Evolutionary conservation across 805 yeast species (phyloP), one percentile per base, ranked within the genome.

Genomic region (Isabelozyma heimii): DNA sequence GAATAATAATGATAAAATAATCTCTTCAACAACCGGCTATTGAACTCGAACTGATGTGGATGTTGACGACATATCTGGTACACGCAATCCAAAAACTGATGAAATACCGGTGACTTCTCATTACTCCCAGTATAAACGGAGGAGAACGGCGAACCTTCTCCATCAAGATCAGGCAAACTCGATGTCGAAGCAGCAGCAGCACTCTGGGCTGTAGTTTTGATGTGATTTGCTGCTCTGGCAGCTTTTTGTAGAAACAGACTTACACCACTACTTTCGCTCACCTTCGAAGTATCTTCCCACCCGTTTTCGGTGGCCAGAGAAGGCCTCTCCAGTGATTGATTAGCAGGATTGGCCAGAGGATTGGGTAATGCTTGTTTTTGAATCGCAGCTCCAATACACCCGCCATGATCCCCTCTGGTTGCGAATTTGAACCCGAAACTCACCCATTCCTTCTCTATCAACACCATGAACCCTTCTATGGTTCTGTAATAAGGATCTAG

Each of bases 361-460:
- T 49, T 50, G 0, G 61, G 65, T 16, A 39, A 48, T 10, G 47
- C 44, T 27, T 52, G 56, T 17, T 49, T 45, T 8, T 53, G 51
- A 14, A 65, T 49, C 4, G 64, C 50, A 1, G 79, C 77, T 0
- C 79, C 77, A 15, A 67, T 64, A 47, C 77, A 72, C 2, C 77
- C 82, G 17, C 91, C 76, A 65, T 87, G 91, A 35, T 94, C 96
- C 17, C 83, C 83, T 52, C 99, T 71, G 53, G 90, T 94, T 47
- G 82, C 80, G 62, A 92, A 94, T 56, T 90, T 79, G 69, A 91
- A 96, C 0, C 99, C 99, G 72, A 92, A 92, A 42, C 96, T 82
- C 2, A 89, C 74, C 98, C 98, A 94, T 54, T 94, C 99, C 60
- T 94, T 91, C 59, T 94, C 99, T 3, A 94, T 76, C 15, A 94